Base-by-base conservation (phyloP, 768 basidiomycete genomes). In the Lactarius trivialis region DNA sequence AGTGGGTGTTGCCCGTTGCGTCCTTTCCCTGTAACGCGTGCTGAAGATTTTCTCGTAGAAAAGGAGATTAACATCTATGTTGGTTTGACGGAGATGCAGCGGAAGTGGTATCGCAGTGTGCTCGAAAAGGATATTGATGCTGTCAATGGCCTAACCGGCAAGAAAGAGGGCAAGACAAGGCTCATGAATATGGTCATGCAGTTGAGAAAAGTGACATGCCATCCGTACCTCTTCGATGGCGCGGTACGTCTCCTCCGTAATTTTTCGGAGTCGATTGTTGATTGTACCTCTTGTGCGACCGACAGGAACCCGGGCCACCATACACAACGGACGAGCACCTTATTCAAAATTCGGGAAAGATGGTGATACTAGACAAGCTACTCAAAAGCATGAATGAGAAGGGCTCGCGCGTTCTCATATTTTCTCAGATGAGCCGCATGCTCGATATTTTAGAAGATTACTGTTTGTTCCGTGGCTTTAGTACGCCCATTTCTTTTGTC, bases 101-200 rank as follows among this genome's bases (percentile, higher is more conserved):
- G 93, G 32, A 98, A 95, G 71, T 98, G 96, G 97, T 98, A 99
- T 74, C 87, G 93, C 33, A 91, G 86, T 2, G 89, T 99, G 7
- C 74, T 98, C 60, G 94, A 98, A 76, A 98, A 98, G 76, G 96
- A 98, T 71, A 98, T 99, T 60, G 96, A 98, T 70, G 96, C 96
- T 9, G 97, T 99, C 45, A 98, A 98, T 70, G 94, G 92, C 43
- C 77, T 94, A 34, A 91, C 92, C 2, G 93, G 95, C 8, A 98
- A 97, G 82, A 98, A 98, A 72, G 97, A 99, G 73, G 96, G 96
- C 59, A 99, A 98, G 77, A 98, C 95, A 4, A 79, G 96, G 36
- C 74, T 98, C 55, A 93, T 98, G 87, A 99, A 98, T 72, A 94
- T 99, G 81, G 97, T 98, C 64, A 98, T 98, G 97, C 97, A 99